Evolutionary conservation across 2,329 filamentous ascomycete species (phyloP), one percentile per base, ranked within the genome.

Genomic region (Venturiaceae sp.): DNA sequence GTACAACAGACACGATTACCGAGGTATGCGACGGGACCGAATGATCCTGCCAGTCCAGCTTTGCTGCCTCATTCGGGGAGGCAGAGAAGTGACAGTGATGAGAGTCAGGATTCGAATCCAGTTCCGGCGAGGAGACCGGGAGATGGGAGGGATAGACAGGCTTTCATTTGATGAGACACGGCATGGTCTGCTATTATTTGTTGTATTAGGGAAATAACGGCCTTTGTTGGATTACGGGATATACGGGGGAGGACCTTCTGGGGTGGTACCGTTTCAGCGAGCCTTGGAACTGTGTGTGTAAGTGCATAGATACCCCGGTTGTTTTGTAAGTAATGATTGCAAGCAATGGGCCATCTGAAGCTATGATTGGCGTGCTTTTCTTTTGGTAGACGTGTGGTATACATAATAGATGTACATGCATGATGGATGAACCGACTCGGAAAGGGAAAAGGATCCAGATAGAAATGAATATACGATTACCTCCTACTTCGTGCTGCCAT

Each of bases 1-100:
- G 55, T 57, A 26, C 21, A 50, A 32, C 55, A 57, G 19, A 57
- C 55, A 3, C 26, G 55, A 6, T 41, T 47, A 37, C 55, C 55
- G 23, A 32, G 9, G 21, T 57, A 57, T 36, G 52, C 32, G 52
- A 28, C 5, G 32, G 36, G 52, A n/a, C 52, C 52, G 3, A 7
- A 34, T 23, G 52, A 39, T 28, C 36, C 32, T 23, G 52, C 52
- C 6, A 54, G 30, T 54, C 44, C 26, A 2, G 2, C 44, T 4
- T 16, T 50, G 44, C 5, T 30, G 9, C 4, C 26, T 5, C 23
- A 26, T 5, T 16, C 23, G 14, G 52, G 52, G 11, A 39, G 23
- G 32, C 16, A n/a, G 13, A 50, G 44, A 16, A 30, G 23, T 30
- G 44, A 50, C 13, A 50, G 6, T n/a, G 44, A 50, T 54, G 36